Evolutionary conservation across 2,329 filamentous ascomycete genomes (phyloP).

Genomic region (Didymella pinodella): DNA sequence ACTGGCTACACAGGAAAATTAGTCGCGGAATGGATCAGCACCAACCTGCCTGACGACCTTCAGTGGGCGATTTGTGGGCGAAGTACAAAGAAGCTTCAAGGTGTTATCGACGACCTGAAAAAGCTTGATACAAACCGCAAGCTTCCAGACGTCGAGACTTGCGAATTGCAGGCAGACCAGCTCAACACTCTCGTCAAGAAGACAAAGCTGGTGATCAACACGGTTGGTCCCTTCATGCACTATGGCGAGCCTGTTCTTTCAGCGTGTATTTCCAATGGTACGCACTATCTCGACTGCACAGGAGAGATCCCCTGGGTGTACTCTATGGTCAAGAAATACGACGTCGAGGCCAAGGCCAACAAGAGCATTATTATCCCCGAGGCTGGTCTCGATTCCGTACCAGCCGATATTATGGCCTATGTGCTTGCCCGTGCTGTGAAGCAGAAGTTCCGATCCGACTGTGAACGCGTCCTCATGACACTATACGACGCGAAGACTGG

Average conservation of each 20-base stretch:
- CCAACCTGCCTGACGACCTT: conserved; percentile 74
- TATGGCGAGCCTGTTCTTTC: conserved; percentile 71
- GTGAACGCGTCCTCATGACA: conserved; percentile 60
- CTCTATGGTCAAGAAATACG: conserved; percentile 68
- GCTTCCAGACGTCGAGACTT: conserved; percentile 53
- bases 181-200: conserved; percentile 62
- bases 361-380: conserved; percentile 68
- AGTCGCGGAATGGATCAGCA: conserved; percentile 77
- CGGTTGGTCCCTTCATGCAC: conserved; percentile 69
- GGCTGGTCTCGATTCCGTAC: conserved; percentile 68
- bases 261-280: conserved; percentile 69
- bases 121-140: conserved; percentile 72
- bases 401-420: conserved; percentile 65
- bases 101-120: conserved; percentile 72
- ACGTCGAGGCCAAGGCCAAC: conserved; percentile 65
- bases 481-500: conserved; percentile 61
- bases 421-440: conserved; percentile 63
- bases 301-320: conserved; percentile 71
- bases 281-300: conserved; percentile 72
- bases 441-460: conserved; percentile 59
- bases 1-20: conserved; percentile 85
- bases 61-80: conserved; percentile 91
- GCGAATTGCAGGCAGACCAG: conserved; percentile 57
- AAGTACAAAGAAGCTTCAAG: conserved; percentile 76
- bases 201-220: conserved; percentile 67